These are phyloP conservation scores for Talaromyces sp. DNA, from an alignment of 2,329 filamentous ascomycete genomes.

Conservation along the genomic window DNA sequence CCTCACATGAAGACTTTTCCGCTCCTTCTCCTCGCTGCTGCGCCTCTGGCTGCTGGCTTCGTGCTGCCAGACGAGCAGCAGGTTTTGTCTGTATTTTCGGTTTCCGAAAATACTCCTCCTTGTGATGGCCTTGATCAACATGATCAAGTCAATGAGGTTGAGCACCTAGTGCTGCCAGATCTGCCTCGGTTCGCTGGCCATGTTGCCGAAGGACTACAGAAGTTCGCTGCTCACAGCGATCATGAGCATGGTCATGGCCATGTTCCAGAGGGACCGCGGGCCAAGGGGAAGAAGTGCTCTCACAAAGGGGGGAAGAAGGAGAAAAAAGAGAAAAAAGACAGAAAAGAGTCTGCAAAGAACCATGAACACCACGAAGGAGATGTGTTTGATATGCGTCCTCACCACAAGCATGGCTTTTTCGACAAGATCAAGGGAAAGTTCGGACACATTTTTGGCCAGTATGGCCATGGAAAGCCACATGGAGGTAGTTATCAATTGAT, in stretches of 20 bases:
- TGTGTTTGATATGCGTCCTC: neutral
- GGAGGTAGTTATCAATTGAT: neutral
- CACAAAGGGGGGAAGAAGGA: neutral
- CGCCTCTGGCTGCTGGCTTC: slow-evolving; percentile 42
- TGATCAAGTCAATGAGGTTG: neutral
- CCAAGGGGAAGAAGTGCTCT: neutral
- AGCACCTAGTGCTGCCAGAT: neutral
- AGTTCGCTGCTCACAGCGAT: neutral
- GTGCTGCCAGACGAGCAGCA: slow-evolving; percentile 43
- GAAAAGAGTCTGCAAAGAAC: neutral
- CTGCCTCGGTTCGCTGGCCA: neutral
- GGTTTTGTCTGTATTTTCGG: slow-evolving; percentile 34
- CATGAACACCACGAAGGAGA: neutral
- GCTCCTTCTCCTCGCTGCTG: slow-evolving; percentile 40
- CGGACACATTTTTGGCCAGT: slow-evolving; percentile 2
- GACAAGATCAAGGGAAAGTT: slow-evolving; percentile 1
- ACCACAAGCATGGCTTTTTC: slow-evolving; percentile 1
- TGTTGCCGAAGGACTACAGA: slow-evolving; percentile 1
- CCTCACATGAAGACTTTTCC: slow-evolving; percentile 34
- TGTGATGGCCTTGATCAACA: neutral
- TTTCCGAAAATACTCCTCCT: neutral
- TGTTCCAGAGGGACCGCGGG: neutral
- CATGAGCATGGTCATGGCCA: neutral
- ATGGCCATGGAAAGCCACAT: neutral
- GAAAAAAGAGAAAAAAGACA: neutral